phyloP scores from a whole-genome alignment of 495 filamentous ascomycete species.

The Trichoderma virens region DNA sequence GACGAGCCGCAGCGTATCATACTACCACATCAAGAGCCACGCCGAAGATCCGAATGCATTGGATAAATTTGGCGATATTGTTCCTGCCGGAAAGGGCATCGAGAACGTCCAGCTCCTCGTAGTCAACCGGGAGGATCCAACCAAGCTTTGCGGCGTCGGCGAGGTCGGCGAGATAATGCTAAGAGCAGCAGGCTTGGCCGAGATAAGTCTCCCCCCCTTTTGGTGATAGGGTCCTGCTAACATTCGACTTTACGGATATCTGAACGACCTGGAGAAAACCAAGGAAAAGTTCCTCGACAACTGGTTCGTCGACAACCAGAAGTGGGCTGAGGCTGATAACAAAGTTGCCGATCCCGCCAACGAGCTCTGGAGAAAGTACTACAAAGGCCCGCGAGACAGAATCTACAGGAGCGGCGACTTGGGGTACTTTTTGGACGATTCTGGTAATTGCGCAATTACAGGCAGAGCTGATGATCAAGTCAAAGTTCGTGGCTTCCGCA shows the following conservation, averaged over 20 bases:
- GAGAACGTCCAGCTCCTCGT: conserved; percentile 87
- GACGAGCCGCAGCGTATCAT: conserved; percentile 79
- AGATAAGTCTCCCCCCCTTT: conserved; percentile 28
- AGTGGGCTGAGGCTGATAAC: conserved; percentile 63
- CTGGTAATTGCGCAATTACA: conserved; percentile 66
- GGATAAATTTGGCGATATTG: conserved; percentile 65
- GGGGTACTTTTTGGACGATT: conserved; percentile 57
- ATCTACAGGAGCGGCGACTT: conserved; percentile 81
- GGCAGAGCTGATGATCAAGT: conserved; percentile 86
- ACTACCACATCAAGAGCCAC: conserved; percentile 72
- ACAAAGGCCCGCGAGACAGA: conserved; percentile 76
- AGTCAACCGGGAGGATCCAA: conserved; percentile 69
- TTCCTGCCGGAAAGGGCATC: conserved; percentile 88
- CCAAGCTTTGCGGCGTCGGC: conserved; percentile 67
- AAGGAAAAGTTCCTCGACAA: conserved; percentile 77
- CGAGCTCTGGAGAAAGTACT: conserved; percentile 72
- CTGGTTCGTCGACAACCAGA: conserved; percentile 74
- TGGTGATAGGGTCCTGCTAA: background rate
- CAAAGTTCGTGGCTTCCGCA: conserved; percentile 92
- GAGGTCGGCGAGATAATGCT: conserved; percentile 86
- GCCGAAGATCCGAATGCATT: conserved; percentile 59
- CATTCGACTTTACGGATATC: conserved; percentile 48
- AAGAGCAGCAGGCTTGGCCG: conserved; percentile 80
- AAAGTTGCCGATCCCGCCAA: conserved; percentile 20
- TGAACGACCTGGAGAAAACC: conserved; percentile 61